These are phyloP conservation scores for Metarhizium guizhouense DNA, from an alignment of 2,329 filamentous ascomycete genomes.

Conservation along the genomic window DNA sequence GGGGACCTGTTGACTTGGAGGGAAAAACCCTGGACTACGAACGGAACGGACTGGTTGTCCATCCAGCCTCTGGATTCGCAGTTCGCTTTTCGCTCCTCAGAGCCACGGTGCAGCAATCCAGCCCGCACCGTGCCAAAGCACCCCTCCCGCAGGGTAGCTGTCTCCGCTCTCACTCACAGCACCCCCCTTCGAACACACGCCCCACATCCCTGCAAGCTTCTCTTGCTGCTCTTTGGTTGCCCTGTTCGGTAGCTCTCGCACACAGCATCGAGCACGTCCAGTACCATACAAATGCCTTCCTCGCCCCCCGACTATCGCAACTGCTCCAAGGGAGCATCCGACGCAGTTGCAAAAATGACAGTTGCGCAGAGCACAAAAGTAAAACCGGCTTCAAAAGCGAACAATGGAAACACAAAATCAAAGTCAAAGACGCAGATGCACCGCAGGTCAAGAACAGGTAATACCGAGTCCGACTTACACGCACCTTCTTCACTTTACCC, in stretches of 20 bases:
- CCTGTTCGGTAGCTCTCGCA: not conserved
- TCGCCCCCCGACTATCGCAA: constrained; percentile 52
- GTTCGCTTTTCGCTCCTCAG: constrained; percentile 12
- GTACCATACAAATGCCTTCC: constrained; percentile 49
- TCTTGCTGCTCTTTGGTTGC: constrained; percentile 1
- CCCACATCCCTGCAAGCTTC: constrained; percentile 13
- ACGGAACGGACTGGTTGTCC: constrained; percentile 2
- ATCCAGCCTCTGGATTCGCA: not conserved
- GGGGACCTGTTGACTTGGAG: not conserved
- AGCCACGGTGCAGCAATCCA: not conserved
- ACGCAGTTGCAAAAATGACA: constrained; percentile 48
- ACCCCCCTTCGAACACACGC: constrained; percentile 11
- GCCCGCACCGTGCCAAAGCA: not conserved
- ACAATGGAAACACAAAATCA: constrained; percentile 49
- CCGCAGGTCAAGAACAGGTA: constrained; percentile 87
- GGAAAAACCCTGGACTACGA: constrained; percentile 10
- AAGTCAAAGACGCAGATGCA: constrained; percentile 82
- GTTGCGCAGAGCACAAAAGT: constrained; percentile 49
- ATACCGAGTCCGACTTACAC: constrained; percentile 6
- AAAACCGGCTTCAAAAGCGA: constrained; percentile 47
- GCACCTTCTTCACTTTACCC: not conserved
- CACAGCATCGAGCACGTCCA: not conserved
- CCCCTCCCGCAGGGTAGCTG: not conserved
- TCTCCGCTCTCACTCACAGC: constrained; percentile 1
- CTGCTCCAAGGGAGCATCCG: constrained; percentile 38